Evolutionary conservation across 106 monocot species (phyloP).

Genomic region (Allium cepa): DNA sequence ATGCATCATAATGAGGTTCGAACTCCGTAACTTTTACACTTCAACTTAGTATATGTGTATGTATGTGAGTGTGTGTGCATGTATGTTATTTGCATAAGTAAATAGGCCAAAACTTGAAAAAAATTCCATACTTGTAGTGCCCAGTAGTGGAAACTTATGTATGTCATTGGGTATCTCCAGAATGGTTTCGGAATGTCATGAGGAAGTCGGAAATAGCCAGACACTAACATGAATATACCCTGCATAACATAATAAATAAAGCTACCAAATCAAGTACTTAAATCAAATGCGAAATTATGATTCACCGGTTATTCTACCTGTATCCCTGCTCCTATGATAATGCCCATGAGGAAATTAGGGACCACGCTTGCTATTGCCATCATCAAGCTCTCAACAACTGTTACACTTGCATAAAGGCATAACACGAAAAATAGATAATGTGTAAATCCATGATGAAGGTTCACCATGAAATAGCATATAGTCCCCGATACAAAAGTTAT

Average conservation of each 20-base stretch:
- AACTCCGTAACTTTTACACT: no score
- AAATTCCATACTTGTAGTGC: slow-evolving; percentile 41
- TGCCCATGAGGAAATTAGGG: slow-evolving; percentile 91
- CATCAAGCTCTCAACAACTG: slow-evolving; percentile 84
- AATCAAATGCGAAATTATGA: no score
- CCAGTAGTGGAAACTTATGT: slow-evolving; percentile 93
- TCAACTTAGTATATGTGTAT: no score
- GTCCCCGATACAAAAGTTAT: slow-evolving; percentile 68
- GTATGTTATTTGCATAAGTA: no score
- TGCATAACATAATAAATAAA: slow-evolving; percentile 7
- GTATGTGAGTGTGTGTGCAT: no score
- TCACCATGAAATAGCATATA: slow-evolving; percentile 74
- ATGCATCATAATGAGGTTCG: no score
- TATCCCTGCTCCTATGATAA: slow-evolving; percentile 80
- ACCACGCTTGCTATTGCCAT: slow-evolving; percentile 81
- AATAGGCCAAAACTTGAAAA: no score
- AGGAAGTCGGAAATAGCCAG: slow-evolving; percentile 82
- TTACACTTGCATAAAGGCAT: slow-evolving; percentile 57
- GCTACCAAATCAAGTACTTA: background rate
- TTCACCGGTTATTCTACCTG: slow-evolving; percentile 27
- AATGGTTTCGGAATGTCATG: slow-evolving; percentile 84
- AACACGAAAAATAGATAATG: slow-evolving; percentile 72
- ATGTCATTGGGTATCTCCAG: slow-evolving; percentile 93
- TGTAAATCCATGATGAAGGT: slow-evolving; percentile 57
- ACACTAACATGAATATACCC: slow-evolving; percentile 95